Evolutionary conservation across 2,329 filamentous ascomycete genomes (phyloP).

Genomic region (Penicillium sp.): DNA sequence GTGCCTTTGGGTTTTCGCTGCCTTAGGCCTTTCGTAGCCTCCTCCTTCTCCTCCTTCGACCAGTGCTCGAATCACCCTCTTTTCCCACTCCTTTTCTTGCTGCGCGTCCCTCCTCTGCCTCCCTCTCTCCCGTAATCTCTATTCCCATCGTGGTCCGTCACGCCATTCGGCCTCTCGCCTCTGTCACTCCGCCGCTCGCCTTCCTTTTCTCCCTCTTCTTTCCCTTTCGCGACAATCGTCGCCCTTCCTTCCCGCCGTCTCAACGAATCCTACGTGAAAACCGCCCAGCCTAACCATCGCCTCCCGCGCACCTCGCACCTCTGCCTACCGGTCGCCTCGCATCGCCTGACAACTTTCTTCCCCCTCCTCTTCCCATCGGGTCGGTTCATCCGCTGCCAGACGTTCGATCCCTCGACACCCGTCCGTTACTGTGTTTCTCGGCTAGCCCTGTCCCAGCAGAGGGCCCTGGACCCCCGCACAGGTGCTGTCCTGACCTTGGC

Average conservation of each 20-base stretch:
- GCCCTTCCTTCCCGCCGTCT: slow-evolving; percentile 14
- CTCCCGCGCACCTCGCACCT: slow-evolving; percentile 11
- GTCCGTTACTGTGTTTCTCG: slow-evolving; percentile 13
- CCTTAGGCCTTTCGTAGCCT: slow-evolving; percentile 21
- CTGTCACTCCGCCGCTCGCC: not conserved
- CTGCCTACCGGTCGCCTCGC: slow-evolving; percentile 2
- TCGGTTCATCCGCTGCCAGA: slow-evolving; percentile 5
- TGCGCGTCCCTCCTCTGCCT: slow-evolving; percentile 14
- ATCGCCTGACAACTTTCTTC: slow-evolving; percentile 8
- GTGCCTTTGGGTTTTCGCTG: slow-evolving; percentile 18
- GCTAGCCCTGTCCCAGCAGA: slow-evolving; percentile 8
- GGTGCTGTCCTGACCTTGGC: too few species aligned
- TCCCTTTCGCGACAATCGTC: slow-evolving; percentile 14
- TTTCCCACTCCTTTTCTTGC: slow-evolving; percentile 21
- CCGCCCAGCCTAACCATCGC: not conserved
- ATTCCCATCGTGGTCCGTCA: slow-evolving; percentile 10
- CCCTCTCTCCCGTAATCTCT: slow-evolving; percentile 5
- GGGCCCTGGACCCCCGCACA: not conserved
- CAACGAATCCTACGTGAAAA: slow-evolving; percentile 1
- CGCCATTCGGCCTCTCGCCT: slow-evolving; percentile 6
- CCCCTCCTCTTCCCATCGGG: not conserved
- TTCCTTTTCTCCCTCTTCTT: slow-evolving; percentile 1
- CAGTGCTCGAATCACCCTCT: slow-evolving; percentile 19
- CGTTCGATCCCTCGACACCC: slow-evolving; percentile 15
- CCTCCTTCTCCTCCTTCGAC: slow-evolving; percentile 15